Percentiles rank a stretch among this genome's conserved stretches.
Evolutionary conservation across 2,329 filamentous ascomycete species (phyloP).

Genomic region (Davidsoniella eucalypti): DNA sequence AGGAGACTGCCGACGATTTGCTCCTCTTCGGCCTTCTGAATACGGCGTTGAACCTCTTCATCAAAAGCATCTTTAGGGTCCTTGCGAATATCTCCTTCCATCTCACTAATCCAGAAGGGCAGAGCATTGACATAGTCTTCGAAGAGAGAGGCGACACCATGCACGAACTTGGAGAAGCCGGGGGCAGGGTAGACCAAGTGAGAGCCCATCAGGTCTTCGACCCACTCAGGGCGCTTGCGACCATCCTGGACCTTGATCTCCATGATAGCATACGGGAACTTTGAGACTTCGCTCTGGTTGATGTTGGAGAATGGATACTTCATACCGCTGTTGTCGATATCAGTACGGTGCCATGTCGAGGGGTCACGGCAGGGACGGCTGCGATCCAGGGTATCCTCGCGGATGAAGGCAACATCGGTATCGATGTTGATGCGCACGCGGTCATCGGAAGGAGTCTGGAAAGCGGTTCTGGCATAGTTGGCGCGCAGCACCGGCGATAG

Average conservation of each 20-base stretch:
- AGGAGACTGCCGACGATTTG: slow-evolving; percentile 80
- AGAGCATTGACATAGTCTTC: slow-evolving; percentile 93
- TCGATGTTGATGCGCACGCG: slow-evolving; percentile 85
- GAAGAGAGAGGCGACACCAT: slow-evolving; percentile 80
- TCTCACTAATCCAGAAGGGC: slow-evolving; percentile 86
- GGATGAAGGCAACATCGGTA: slow-evolving; percentile 78
- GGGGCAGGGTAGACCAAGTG: slow-evolving; percentile 82
- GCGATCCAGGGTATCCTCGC: slow-evolving; percentile 57
- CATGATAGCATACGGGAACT: slow-evolving; percentile 78
- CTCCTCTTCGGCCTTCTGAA: slow-evolving; percentile 69
- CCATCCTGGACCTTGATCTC: slow-evolving; percentile 78
- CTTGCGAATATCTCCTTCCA: slow-evolving; percentile 85
- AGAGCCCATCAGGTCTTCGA: slow-evolving; percentile 79
- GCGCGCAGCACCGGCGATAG: slow-evolving; percentile 76
- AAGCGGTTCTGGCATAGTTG: slow-evolving; percentile 86
- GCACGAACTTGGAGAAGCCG: slow-evolving; percentile 91
- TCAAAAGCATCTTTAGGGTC: slow-evolving; percentile 84
- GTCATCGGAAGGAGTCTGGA: slow-evolving; percentile 88
- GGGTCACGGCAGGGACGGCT: slow-evolving; percentile 81
- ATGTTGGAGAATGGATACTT: slow-evolving; percentile 76
- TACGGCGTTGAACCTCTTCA: slow-evolving; percentile 72
- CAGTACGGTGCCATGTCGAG: slow-evolving; percentile 74
- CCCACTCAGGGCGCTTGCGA: slow-evolving; percentile 64
- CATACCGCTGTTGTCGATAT: slow-evolving; percentile 72
- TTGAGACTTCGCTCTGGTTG: slow-evolving; percentile 76